Evolutionary conservation across 2,329 filamentous ascomycete species (phyloP), one percentile per base, ranked within the genome.

Genomic region (Colletotrichum abscissum): DNA sequence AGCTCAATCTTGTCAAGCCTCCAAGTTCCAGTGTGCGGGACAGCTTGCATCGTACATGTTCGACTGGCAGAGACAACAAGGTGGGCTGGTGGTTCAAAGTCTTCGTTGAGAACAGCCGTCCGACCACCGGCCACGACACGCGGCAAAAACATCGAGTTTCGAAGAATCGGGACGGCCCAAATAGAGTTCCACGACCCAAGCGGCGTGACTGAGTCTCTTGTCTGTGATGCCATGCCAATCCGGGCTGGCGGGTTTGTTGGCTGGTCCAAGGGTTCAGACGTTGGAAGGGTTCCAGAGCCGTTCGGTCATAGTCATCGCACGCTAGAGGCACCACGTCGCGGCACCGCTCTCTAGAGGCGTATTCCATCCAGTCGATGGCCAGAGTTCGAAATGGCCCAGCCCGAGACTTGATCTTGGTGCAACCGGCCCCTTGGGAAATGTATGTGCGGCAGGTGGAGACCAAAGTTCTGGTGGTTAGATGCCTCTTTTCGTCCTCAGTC

Each of bases 221-320:
- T 70, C 67, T 70, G 66, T 70, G 46, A 55, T 73, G 70, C 67
- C 70, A 65, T 73, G 60, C 60, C 67, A 69, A 73, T 65, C 70
- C 70, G 70, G 70, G 33, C 54, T 65, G 58, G 38, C 57, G 70
- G 70, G 56, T 60, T 69, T 28, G 52, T n/a, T 55, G 59, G 70
- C 66, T 69, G 33, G 30, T n/a, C 49, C 42, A 57, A 56, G 55
- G 67, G 66, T 52, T 62, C 66, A 65, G 67, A 73, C 70, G 70
- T 73, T 73, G 70, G 58, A 60, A 55, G 63, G 70, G 59, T 46
- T 65, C 67, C 70, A 65, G 59, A 70, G 67, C 58, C 66, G 56
- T 54, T 70, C 33, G 55, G 70, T 60, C 19, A 56, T 64, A 35
- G 57, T 46, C 59, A 58, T 30, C n/a, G 66, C 55, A 60, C 66